Conservation (phyloP, 2,329 filamentous ascomycete genomes). For the Leptoxyphium fumago region DNA sequence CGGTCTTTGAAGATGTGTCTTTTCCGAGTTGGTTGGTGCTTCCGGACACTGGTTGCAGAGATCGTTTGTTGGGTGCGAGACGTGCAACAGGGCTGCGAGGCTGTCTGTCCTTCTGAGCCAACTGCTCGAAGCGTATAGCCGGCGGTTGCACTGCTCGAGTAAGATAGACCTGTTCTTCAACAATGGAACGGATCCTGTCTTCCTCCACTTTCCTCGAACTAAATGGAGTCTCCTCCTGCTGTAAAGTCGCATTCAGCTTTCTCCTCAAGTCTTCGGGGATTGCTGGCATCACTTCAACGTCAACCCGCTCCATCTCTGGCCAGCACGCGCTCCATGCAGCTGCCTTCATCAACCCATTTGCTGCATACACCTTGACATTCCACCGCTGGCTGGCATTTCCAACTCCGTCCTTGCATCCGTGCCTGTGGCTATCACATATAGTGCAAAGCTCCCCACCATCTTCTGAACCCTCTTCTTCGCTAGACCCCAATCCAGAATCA, state of each 20-base stretch:
- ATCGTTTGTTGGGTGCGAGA: not conserved
- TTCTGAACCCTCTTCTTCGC: conserved; percentile 9
- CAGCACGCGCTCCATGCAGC: conserved; percentile 89
- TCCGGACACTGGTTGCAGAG: not conserved
- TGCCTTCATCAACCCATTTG: conserved; percentile 83
- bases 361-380: conserved; percentile 79
- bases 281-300: conserved; percentile 75
- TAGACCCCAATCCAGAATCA: conserved; percentile 18
- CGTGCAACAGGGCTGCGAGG: not conserved
- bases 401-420: conserved; percentile 20
- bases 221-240: conserved; percentile 25
- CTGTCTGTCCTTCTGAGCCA: conserved; percentile 1
- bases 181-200: conserved; percentile 5
- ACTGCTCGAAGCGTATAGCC: conserved; percentile 2
- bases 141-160: conserved; percentile 3
- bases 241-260: conserved; percentile 39
- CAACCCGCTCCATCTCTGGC: conserved; percentile 97
- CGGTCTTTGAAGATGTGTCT: not conserved
- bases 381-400: conserved; percentile 41
- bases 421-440: conserved; percentile 23
- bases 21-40: not conserved
- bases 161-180: conserved; percentile 11
- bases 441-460: conserved; percentile 10
- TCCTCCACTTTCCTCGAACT: conserved; percentile 20
- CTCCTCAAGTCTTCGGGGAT: conserved; percentile 45